Conservation (phyloP, 2,329 filamentous ascomycete species). For the Elsinoe arachidis region DNA sequence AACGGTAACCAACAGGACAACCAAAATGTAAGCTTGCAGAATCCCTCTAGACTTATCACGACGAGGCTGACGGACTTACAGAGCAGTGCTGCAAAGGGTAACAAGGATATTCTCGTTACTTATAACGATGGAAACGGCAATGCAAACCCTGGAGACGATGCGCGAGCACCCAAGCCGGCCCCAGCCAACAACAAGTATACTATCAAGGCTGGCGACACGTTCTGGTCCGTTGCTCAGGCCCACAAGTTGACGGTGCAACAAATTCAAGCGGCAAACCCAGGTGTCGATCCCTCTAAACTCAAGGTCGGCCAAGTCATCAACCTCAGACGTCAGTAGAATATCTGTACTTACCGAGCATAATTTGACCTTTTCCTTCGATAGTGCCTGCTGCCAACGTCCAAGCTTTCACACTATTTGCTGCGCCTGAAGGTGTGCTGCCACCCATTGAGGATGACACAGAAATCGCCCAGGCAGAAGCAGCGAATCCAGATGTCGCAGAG, state of each 20-base stretch:
- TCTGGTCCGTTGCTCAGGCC: not conserved
- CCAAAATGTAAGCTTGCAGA: conserved; percentile 20
- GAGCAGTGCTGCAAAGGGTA: conserved; percentile 31
- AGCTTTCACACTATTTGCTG: not conserved
- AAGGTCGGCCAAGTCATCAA: conserved; percentile 5
- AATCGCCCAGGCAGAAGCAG: not conserved
- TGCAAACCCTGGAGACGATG: conserved; percentile 4
- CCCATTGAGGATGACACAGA: not conserved
- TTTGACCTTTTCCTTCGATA: not conserved
- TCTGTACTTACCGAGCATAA: not conserved
- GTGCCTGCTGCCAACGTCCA: not conserved
- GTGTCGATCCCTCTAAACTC: not conserved
- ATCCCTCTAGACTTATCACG: not conserved
- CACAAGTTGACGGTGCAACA: conserved; percentile 5
- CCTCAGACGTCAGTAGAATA: conserved; percentile 3
- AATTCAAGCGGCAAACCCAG: not conserved
- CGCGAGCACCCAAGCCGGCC: not conserved
- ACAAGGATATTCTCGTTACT: conserved; percentile 33
- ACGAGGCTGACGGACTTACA: not conserved
- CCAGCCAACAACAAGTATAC: not conserved
- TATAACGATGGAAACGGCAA: conserved; percentile 29
- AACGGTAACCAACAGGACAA: conserved; percentile 29
- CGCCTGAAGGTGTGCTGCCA: not conserved
- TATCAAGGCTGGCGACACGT: conserved; percentile 14
- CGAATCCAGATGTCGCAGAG: not conserved